Conservation (phyloP, 2,329 filamentous ascomycete genomes). For the Aspergillus flavus region DNA sequence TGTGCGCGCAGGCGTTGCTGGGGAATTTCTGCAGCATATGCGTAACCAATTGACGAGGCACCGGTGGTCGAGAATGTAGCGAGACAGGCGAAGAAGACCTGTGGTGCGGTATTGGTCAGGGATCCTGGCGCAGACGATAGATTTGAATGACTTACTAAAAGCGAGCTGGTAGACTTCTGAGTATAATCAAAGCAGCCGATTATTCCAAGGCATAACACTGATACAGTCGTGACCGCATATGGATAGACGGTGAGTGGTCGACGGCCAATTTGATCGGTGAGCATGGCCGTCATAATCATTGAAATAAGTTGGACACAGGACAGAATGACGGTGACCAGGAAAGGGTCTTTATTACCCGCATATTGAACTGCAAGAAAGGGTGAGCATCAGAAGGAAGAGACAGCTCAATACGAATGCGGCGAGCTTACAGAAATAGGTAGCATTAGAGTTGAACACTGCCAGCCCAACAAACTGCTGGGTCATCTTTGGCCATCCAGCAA, state of each 20-base stretch:
- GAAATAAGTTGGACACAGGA: constrained; percentile 47
- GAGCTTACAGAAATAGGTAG: constrained; percentile 42
- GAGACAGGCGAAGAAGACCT: constrained; percentile 48
- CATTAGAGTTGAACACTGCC: constrained; percentile 44
- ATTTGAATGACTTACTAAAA: constrained; percentile 32
- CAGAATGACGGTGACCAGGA: constrained; percentile 47
- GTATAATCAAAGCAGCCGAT: constrained; percentile 46
- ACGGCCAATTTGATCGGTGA: constrained; percentile 41
- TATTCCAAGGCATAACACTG: constrained; percentile 42
- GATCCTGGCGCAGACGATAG: background rate
- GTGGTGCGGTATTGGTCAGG: background rate
- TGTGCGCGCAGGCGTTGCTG: constrained; percentile 45
- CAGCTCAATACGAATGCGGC: background rate
- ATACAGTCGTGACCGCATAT: constrained; percentile 41
- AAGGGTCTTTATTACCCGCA: constrained; percentile 46
- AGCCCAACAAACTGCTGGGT: constrained; percentile 45
- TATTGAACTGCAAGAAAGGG: constrained; percentile 36
- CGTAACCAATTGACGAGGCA: constrained; percentile 48
- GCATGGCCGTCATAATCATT: constrained; percentile 40
- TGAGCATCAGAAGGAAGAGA: constrained; percentile 8
- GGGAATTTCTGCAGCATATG: constrained; percentile 47
- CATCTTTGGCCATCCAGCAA: constrained; percentile 45
- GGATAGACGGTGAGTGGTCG: constrained; percentile 46
- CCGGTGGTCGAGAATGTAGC: constrained; percentile 48
- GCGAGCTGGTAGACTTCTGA: constrained; percentile 34